A percentile compares a stretch with the other conserved stretches of the same genome.
Conservation (phyloP, 2,329 filamentous ascomycete genomes). For the Exophiala lecanii-corni region DNA sequence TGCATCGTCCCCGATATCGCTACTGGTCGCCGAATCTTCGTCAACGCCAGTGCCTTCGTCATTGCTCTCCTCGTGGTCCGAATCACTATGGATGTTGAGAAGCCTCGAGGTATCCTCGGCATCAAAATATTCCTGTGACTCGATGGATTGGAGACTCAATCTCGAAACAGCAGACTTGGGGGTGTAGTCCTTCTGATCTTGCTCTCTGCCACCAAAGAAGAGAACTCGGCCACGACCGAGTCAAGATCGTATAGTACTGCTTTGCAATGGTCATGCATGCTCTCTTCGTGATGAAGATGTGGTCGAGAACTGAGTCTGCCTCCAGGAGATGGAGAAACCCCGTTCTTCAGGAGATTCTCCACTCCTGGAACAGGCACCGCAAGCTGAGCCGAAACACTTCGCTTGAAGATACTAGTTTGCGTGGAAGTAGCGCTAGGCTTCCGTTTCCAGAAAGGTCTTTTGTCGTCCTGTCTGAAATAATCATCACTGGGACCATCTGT, state of each 20-base stretch:
- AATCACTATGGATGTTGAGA: constrained; percentile 68
- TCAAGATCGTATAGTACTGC: constrained; percentile 82
- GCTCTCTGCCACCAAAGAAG: constrained; percentile 68
- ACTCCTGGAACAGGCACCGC: constrained; percentile 42
- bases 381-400: constrained; percentile 52
- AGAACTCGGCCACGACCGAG: constrained; percentile 75
- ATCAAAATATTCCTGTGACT: constrained; percentile 90
- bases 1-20: constrained; percentile 50
- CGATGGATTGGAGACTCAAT: constrained; percentile 74
- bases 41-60: constrained; percentile 44
- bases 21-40: constrained; percentile 60
- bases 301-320: constrained; percentile 1
- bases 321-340: constrained; percentile 18
- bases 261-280: constrained; percentile 76
- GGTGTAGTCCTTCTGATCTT: constrained; percentile 66
- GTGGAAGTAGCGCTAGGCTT: constrained; percentile 58
- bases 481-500: constrained; percentile 35
- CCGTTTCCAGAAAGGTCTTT: constrained; percentile 83
- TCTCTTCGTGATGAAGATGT: constrained; percentile 49
- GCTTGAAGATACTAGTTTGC: constrained; percentile 40
- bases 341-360: constrained; percentile 23
- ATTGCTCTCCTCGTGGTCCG: constrained; percentile 58
- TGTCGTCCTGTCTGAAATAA: constrained; percentile 46
- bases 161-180: constrained; percentile 51
- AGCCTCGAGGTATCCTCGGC: constrained; percentile 69